Conservation (phyloP, 192 early-diverging fungal species). For the Lobosporangium transversale region DNA sequence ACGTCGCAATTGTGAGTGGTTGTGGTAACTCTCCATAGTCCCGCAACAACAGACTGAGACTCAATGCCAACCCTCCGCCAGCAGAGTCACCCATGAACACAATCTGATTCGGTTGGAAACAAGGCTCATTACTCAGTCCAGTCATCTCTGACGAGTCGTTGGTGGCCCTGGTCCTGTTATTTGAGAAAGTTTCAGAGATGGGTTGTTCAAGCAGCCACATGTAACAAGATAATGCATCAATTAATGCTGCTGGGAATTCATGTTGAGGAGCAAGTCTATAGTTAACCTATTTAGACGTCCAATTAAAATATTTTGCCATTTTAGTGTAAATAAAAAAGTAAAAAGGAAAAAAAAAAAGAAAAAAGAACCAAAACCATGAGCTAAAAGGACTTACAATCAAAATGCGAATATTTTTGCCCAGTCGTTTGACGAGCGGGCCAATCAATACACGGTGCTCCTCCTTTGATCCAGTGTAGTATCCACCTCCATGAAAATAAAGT, state of each 20-base stretch:
- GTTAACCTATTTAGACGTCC: conserved; percentile 48
- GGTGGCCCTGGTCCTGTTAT: too few relatives aligned
- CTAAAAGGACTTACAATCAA: conserved; percentile 10
- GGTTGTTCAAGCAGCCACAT: conserved; percentile 66
- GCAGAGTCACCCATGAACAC: conserved; percentile 73
- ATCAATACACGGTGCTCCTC: conserved; percentile 56
- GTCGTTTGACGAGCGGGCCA: conserved; percentile 30
- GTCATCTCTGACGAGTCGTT: not conserved
- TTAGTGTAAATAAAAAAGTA: not conserved
- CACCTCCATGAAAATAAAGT: conserved; percentile 83
- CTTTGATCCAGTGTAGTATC: conserved; percentile 62
- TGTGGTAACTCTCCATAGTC: conserved; percentile 60
- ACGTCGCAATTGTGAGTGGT: conserved; percentile 61
- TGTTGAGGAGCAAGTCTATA: conserved; percentile 86
- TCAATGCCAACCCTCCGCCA: conserved; percentile 67
- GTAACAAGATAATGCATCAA: conserved; percentile 82
- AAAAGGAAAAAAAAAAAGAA: not conserved
- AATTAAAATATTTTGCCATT: too few relatives aligned
- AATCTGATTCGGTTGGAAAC: conserved; percentile 63
- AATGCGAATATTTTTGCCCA: conserved; percentile 25
- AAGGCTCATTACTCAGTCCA: not conserved
- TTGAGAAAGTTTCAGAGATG: conserved; percentile 43
- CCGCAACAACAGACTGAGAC: conserved; percentile 60
- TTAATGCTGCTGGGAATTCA: conserved; percentile 82
- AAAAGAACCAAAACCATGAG: not conserved